These are phyloP conservation scores for Xylariaceae sp. DNA, from an alignment of 2,329 filamentous ascomycete genomes.

Conservation along the genomic window DNA sequence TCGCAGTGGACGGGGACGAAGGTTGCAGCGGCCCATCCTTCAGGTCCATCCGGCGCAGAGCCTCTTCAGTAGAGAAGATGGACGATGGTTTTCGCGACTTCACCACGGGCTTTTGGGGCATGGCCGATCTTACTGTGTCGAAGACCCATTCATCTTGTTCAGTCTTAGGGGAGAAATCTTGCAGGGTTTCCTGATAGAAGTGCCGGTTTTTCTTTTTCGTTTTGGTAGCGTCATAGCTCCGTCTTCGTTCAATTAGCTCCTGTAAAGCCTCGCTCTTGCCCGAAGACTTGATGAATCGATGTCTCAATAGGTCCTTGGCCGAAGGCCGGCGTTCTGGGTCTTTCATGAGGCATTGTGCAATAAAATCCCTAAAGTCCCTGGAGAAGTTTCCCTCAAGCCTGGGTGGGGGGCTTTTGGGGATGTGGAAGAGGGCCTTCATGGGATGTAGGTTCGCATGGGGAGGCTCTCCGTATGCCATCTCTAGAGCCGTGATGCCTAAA, in stretches of 20 bases:
- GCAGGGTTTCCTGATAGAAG: conserved; percentile 90
- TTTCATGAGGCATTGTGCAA: conserved; percentile 85
- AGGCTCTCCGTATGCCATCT: conserved; percentile 84
- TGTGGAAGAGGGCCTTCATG: conserved; percentile 90
- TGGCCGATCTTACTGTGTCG: conserved; percentile 78
- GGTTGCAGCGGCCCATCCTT: conserved; percentile 56
- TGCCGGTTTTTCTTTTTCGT: conserved; percentile 65
- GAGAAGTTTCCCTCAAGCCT: conserved; percentile 80
- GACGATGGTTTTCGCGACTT: conserved; percentile 53
- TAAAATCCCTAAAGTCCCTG: conserved; percentile 89
- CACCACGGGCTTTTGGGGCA: conserved; percentile 48
- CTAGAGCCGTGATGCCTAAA: conserved; percentile 84
- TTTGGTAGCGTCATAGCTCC: conserved; percentile 72
- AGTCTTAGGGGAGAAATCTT: conserved; percentile 59
- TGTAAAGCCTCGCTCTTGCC: conserved; percentile 84
- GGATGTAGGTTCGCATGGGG: conserved; percentile 79
- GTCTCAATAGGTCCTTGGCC: conserved; percentile 79
- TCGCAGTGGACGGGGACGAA: conserved; percentile 47
- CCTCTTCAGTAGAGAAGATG: conserved; percentile 54
- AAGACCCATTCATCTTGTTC: conserved; percentile 91
- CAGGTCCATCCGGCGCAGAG: conserved; percentile 54
- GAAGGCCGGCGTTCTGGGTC: conserved; percentile 79
- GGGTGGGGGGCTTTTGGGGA: conserved; percentile 82
- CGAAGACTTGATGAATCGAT: conserved; percentile 80
- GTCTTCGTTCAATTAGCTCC: conserved; percentile 77